Evolutionary conservation across 2,329 filamentous ascomycete genomes (phyloP), one percentile per base, ranked within the genome.

Genomic region (Fusarium sulawesiense): DNA sequence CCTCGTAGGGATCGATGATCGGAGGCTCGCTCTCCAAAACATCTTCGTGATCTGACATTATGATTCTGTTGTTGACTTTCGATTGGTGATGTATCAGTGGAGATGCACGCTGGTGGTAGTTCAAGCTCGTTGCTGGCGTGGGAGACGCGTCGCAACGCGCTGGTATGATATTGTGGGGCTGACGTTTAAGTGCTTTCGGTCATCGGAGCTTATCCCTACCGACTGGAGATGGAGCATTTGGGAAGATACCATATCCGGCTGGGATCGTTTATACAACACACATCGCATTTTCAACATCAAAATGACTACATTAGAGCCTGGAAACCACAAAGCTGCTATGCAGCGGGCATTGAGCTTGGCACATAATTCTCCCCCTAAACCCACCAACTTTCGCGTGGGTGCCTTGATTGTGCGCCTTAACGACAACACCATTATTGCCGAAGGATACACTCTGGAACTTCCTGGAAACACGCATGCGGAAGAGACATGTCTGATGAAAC

Each of bases 401-500:
- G 96, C 96, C n/a, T 80, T 97, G n/a, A 85, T 98, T 41, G 86
- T 96, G 21, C 85, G 89, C 61, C 78, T 84, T 16, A 80, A 81
- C 44, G 85, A 83, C 37, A 85, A 89, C 73, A 78, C 81, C 27
- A 83, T 97, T 61, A 84, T 97, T 29, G 88, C 92, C 1, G 92
- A 93, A 3, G 95, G 96, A 57, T 98, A 95, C 82, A 98, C 96
- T 0, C 86, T 98, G 62, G 95, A 99, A 80, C 88, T 94, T 6
- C 86, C 89, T 0, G 96, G 95, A 44, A 99, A 99, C 82, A 98
- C 96, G 0, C 96, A 99, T 77, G 96, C 96, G 6, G 96, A 99
- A 78, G 94, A 99, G 82, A 95, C 92, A 79, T 97, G 93, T 76
- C 86, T 99, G 60, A 81, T 90, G 50, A 98, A 99, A 79, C 86